Evolutionary conservation across 495 filamentous ascomycete species (phyloP).

Genomic region (Cetradonia linearis): DNA sequence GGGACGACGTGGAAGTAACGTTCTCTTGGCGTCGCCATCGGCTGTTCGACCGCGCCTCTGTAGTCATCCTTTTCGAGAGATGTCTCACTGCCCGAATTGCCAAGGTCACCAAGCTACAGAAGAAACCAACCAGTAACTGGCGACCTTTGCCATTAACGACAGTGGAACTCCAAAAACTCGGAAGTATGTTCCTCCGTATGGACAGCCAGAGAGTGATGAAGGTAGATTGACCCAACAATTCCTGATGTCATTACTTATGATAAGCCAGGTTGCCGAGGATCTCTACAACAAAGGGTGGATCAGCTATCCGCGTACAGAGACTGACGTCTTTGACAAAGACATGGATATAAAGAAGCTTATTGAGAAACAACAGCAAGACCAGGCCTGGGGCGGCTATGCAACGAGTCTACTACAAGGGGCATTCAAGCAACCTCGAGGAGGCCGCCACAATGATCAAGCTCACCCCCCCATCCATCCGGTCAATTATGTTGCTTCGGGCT

Average conservation of each 20-base stretch:
- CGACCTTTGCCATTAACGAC: conserved; percentile 88
- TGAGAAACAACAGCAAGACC: conserved; percentile 70
- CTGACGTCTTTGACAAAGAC: conserved; percentile 84
- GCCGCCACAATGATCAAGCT: conserved; percentile 85
- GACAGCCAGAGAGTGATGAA: conserved; percentile 82
- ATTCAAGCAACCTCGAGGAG: conserved; percentile 72
- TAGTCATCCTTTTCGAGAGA: conserved; percentile 72
- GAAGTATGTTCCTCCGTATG: conserved; percentile 73
- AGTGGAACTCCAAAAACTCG: conserved; percentile 97
- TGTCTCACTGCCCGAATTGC: conserved; percentile 70
- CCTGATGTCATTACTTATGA: background rate
- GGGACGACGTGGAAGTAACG: conserved; percentile 67
- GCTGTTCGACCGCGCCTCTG: conserved; percentile 78
- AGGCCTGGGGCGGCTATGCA: conserved; percentile 73
- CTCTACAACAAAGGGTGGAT: conserved; percentile 93
- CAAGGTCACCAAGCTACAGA: conserved; percentile 68
- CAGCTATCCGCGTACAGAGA: conserved; percentile 94
- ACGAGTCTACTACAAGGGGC: conserved; percentile 63
- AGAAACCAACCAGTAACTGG: conserved; percentile 91
- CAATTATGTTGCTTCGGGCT: conserved; percentile 55
- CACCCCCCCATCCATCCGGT: conserved; percentile 97
- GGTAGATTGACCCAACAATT: conserved; percentile 25
- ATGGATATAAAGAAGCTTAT: conserved; percentile 77
- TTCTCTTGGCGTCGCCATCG: conserved; percentile 77
- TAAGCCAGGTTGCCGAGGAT: conserved; percentile 56